A percentile compares a stretch with the other conserved stretches of the same genome.
Conservation (phyloP, 1,139 yeast species). For the Scheffersomyces quercinus region DNA sequence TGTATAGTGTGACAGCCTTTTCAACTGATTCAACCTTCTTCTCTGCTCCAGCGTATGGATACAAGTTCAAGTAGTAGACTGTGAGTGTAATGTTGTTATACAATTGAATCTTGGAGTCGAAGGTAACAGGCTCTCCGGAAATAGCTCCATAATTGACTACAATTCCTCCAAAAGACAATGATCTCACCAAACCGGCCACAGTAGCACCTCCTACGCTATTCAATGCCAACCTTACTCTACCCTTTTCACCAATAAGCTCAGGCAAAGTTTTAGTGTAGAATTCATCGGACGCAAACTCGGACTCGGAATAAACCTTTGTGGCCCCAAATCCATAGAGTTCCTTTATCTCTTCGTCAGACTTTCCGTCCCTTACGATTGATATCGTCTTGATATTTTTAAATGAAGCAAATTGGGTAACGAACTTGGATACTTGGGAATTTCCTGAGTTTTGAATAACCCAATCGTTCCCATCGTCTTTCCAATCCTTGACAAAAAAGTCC, state of each 20-base stretch:
- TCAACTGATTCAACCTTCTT: constrained; percentile 15
- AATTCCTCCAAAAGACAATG: constrained; percentile 27
- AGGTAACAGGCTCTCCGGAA: constrained; percentile 11
- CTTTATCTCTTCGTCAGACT: constrained; percentile 22
- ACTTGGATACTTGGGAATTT: constrained; percentile 34
- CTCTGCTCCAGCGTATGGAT: constrained; percentile 15
- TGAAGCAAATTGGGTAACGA: constrained; percentile 30
- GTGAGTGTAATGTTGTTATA: constrained; percentile 18
- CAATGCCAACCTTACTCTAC: constrained; percentile 29
- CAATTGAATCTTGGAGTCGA: constrained; percentile 16
- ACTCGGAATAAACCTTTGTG: constrained; percentile 32
- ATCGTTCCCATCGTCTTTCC: constrained; percentile 25
- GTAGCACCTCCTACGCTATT: constrained; percentile 28
- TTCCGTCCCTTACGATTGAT: constrained; percentile 35
- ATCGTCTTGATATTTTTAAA: constrained; percentile 25
- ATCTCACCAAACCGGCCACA: constrained; percentile 22
- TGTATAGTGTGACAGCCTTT: constrained; percentile 12
- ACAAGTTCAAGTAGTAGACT: constrained; percentile 21
- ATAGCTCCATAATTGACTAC: constrained; percentile 32
- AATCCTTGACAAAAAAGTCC: constrained; percentile 27
- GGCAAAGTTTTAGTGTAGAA: constrained; percentile 12
- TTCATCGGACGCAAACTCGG: constrained; percentile 13
- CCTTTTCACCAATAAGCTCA: constrained; percentile 13
- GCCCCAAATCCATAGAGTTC: constrained; percentile 32
- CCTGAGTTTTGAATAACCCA: constrained; percentile 40